These are phyloP conservation scores for Olyra latifolia DNA, from an alignment of 176 grass and related monocot genomes.

Conservation along the genomic window DNA sequence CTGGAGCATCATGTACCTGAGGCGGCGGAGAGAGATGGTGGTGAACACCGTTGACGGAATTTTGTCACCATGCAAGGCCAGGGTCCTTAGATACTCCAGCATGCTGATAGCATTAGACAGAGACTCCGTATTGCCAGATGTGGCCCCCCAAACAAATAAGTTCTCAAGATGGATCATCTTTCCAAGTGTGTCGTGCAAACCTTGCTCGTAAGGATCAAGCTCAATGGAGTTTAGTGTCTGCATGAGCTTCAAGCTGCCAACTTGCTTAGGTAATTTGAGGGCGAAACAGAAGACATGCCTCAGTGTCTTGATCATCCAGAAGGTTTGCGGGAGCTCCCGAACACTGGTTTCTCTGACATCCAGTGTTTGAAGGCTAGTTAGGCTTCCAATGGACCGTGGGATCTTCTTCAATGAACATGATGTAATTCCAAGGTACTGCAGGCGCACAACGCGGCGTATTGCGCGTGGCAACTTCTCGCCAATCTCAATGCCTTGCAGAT, in stretches of 20 bases:
- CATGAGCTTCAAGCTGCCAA: neutral
- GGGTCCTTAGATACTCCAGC: neutral
- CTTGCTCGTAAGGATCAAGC: neutral
- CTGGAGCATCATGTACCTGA: neutral
- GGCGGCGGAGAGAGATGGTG: neutral
- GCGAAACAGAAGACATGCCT: slow-evolving; percentile 35
- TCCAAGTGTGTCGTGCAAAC: neutral
- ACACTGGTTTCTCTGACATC: slow-evolving; percentile 39
- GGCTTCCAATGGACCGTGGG: neutral
- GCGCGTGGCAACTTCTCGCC: neutral
- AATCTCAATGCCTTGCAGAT: slow-evolving; percentile 7
- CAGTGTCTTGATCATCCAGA: slow-evolving; percentile 32
- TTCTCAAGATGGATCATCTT: neutral
- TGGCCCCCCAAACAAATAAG: neutral
- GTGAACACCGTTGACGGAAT: slow-evolving; percentile 12
- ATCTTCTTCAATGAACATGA: neutral
- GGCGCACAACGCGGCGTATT: slow-evolving; percentile 12
- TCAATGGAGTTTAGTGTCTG: slow-evolving; percentile 23
- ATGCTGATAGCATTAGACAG: neutral
- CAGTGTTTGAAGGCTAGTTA: slow-evolving; percentile 21
- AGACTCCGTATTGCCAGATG: accelerated
- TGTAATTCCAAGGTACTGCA: slow-evolving; percentile 25
- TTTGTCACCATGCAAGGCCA: neutral
- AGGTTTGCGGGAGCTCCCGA: neutral
- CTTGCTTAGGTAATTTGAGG: neutral